Conservation (phyloP, 1,139 yeast genomes). For the Blastobotrys ciferrii region DNA sequence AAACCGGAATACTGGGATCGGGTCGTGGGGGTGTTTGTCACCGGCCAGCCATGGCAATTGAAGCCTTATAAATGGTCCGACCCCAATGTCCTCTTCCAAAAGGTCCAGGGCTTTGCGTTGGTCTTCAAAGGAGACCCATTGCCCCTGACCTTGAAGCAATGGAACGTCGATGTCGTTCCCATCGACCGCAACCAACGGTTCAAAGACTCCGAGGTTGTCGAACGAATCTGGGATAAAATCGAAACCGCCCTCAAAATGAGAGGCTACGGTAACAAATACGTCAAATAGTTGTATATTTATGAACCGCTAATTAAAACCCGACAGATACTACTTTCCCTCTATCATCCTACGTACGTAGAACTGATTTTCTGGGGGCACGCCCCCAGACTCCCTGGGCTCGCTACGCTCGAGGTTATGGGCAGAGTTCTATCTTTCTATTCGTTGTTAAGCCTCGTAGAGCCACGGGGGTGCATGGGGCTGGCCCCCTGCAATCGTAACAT, state of each 20-base stretch:
- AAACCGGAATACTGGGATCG: constrained; percentile 96
- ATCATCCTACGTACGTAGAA: too few relatives aligned
- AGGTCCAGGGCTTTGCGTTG: constrained; percentile 78
- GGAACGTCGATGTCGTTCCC: constrained; percentile 81
- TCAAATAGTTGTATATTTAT: constrained; percentile 3
- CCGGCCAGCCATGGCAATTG: constrained; percentile 98
- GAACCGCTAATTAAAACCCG: too few relatives aligned
- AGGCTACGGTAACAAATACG: constrained; percentile 12
- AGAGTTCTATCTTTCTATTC: too few relatives aligned
- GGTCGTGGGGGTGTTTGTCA: constrained; percentile 91
- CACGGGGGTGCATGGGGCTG: too few relatives aligned
- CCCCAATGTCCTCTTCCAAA: constrained; percentile 78
- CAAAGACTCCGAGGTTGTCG: constrained; percentile 83
- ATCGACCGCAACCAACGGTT: constrained; percentile 83
- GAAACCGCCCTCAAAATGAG: constrained; percentile 28
- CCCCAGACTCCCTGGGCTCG: too few relatives aligned
- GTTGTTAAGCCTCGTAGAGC: too few relatives aligned
- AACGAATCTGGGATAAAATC: constrained; percentile 69
- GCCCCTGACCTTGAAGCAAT: constrained; percentile 71
- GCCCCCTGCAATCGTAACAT: too few relatives aligned
- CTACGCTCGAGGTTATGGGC: too few relatives aligned
- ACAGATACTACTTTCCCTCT: too few relatives aligned
- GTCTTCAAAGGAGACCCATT: constrained; percentile 75
- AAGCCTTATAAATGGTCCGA: constrained; percentile 78
- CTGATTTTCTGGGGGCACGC: too few relatives aligned